Conservation (phyloP, 345 rosid species). For the Hypericum perforatum region DNA sequence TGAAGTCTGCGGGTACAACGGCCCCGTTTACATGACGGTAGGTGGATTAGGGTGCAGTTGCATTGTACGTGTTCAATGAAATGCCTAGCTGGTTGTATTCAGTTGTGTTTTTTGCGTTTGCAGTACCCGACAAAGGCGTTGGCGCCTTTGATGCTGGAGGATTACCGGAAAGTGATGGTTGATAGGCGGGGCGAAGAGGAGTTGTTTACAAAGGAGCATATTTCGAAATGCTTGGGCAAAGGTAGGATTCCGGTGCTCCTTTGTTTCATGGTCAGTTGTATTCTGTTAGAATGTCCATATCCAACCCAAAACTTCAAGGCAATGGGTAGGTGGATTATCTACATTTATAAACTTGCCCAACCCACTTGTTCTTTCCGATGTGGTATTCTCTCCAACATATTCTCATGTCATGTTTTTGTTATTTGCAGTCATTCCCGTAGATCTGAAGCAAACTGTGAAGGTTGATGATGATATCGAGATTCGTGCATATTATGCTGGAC, state of each 20-base stretch:
- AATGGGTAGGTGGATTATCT: too few relatives aligned
- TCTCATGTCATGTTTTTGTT: constrained; percentile 5
- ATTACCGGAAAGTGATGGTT: constrained; percentile 74
- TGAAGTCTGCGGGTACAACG: constrained; percentile 63
- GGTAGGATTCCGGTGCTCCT: constrained; percentile 23
- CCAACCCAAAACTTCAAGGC: too few relatives aligned
- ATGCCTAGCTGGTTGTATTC: background rate
- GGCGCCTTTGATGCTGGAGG: constrained; percentile 90
- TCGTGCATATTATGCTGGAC: constrained; percentile 94
- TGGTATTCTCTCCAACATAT: too few relatives aligned
- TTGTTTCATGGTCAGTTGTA: background rate
- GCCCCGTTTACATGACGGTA: background rate
- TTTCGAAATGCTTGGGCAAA: constrained; percentile 69
- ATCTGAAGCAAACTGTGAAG: constrained; percentile 85
- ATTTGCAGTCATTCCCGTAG: constrained; percentile 65
- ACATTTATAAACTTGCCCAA: too few relatives aligned
- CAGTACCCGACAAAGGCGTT: constrained; percentile 94
- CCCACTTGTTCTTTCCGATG: too few relatives aligned
- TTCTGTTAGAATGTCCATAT: too few relatives aligned
- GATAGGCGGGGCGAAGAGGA: constrained; percentile 93
- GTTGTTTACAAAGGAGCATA: constrained; percentile 64
- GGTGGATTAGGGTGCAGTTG: background rate
- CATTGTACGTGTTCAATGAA: constrained; percentile 4
- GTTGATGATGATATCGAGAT: constrained; percentile 85
- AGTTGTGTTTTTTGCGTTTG: constrained; percentile 8